phyloP scores from a whole-genome alignment of 805 yeast species.

The Yarrowia deformans region DNA sequence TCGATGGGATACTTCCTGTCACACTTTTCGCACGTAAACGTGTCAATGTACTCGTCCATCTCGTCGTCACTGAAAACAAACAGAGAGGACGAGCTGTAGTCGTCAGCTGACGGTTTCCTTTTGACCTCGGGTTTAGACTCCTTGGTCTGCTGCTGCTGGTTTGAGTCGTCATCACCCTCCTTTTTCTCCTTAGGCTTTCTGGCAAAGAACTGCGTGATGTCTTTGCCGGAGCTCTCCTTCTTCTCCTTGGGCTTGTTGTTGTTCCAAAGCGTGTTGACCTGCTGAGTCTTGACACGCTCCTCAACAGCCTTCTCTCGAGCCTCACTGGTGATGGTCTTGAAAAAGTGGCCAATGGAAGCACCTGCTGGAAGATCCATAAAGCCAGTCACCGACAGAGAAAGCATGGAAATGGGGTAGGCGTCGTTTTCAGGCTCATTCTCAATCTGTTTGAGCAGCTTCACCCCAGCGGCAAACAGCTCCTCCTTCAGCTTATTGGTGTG shows the following conservation, averaged over 20 bases:
- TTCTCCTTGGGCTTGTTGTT: conserved; percentile 14
- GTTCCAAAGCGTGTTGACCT: conserved; percentile 8
- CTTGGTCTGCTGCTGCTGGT: background rate
- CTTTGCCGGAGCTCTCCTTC: conserved; percentile 14
- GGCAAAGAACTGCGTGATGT: conserved; percentile 24
- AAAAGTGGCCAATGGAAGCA: conserved; percentile 34
- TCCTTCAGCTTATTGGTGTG: conserved; percentile 53
- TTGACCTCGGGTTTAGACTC: background rate
- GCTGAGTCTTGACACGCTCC: conserved; percentile 8
- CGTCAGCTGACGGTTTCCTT: background rate
- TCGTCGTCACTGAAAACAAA: conserved; percentile 30
- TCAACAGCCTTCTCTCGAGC: conserved; percentile 15
- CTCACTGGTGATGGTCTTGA: conserved; percentile 28
- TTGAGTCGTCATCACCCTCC: background rate
- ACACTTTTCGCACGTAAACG: conserved; percentile 49
- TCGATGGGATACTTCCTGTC: conserved; percentile 40
- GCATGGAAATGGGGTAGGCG: conserved; percentile 40
- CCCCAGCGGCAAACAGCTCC: conserved; percentile 44
- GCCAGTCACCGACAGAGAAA: conserved; percentile 40
- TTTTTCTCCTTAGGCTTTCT: conserved; percentile 10
- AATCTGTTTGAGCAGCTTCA: conserved; percentile 45
- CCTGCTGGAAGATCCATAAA: conserved; percentile 35
- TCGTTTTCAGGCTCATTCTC: conserved; percentile 46
- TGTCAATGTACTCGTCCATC: conserved; percentile 27
- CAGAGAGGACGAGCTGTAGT: conserved; percentile 19